A percentile compares a stretch with the other conserved stretches of the same genome.
Evolutionary conservation across 352 stramenopile genomes (phyloP).

Genomic region (Pythium rhizo-oryzae): DNA sequence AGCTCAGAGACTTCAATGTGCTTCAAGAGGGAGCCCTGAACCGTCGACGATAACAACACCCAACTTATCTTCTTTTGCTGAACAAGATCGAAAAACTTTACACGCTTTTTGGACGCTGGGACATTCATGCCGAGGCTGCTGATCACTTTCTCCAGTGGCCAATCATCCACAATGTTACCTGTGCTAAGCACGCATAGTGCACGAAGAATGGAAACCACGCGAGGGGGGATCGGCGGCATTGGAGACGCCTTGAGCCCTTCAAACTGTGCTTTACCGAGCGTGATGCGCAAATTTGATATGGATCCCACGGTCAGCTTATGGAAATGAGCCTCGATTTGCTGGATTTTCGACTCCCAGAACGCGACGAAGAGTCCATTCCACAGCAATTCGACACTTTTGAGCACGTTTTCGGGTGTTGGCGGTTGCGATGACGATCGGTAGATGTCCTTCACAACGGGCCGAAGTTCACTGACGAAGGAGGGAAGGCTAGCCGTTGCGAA

Average conservation of each 20-base stretch:
- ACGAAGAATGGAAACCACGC: constrained; percentile 14
- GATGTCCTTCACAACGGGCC: constrained; percentile 22
- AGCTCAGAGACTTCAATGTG: constrained; percentile 2
- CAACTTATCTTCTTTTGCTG: constrained; percentile 10
- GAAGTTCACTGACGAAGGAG: constrained; percentile 17
- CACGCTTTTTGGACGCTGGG: background rate
- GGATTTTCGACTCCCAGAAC: constrained; percentile 32
- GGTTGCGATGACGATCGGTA: constrained; percentile 22
- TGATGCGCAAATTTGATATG: constrained; percentile 7
- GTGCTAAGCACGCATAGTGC: constrained; percentile 7
- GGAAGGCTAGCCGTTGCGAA: constrained; percentile 17
- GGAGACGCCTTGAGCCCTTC: constrained; percentile 6
- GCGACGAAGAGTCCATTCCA: constrained; percentile 25
- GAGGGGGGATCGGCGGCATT: background rate
- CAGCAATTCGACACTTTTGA: constrained; percentile 26
- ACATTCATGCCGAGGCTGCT: constrained; percentile 14
- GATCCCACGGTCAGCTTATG: background rate
- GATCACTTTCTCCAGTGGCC: constrained; percentile 8
- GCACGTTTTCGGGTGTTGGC: constrained; percentile 15
- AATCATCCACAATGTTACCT: background rate
- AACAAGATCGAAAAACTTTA: constrained; percentile 17
- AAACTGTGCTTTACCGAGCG: constrained; percentile 7
- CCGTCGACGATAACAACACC: background rate
- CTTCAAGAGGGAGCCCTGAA: background rate
- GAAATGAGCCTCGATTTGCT: constrained; percentile 19